Base-by-base conservation (phyloP, 805 yeast genomes). In the Hanseniaspora lindneri region DNA sequence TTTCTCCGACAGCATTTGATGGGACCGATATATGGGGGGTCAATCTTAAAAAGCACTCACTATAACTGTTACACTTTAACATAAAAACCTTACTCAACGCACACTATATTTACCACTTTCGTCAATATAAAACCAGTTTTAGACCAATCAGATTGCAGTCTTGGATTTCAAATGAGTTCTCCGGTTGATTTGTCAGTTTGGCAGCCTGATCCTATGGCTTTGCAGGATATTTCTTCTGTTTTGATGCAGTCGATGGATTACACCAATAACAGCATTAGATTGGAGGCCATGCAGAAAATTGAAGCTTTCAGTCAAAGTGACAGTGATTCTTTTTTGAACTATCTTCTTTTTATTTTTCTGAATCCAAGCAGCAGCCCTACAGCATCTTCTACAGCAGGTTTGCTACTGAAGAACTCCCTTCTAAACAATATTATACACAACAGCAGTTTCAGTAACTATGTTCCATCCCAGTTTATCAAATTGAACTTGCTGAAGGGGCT, bases 321-420 rank as follows among this genome's bases (percentile, higher is more conserved):
- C 17, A 23, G 35, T n/a, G 35, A 30, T n/a, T 41, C 41, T 61
- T 75, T 86, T 55, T 82, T 82, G 56, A 84, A 84, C 62, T 89
- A 89, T 63, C 68, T 89, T 25, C 71, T 84, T 32, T 76, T 75
- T 57, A 72, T 88, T 39, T 69, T 92, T 34, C 75, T 83, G 17
- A 63, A 65, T 34, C 80, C 79, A 39, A 66, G 70, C 17, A 60
- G 60, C 10, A 66, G 73, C 9, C 56, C 66, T 24, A 77, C 76
- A 36, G 71, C 79, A 9, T 72, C 96, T 46, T 95, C 95, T 0
- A 79, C 94, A 0, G 89, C 96, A 1, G 98, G 97, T 9, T 65
- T 88, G 52, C 70, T 79, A 58, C 72, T 92, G 62, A 89, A 92
- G 60, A 89, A 88, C 63, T 75, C 87, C n/a, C 57, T 75, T 33